Percentiles rank a stretch among this genome's conserved stretches.
Conservation (phyloP, 192 early-diverging fungal species). For the Backusella circina region DNA sequence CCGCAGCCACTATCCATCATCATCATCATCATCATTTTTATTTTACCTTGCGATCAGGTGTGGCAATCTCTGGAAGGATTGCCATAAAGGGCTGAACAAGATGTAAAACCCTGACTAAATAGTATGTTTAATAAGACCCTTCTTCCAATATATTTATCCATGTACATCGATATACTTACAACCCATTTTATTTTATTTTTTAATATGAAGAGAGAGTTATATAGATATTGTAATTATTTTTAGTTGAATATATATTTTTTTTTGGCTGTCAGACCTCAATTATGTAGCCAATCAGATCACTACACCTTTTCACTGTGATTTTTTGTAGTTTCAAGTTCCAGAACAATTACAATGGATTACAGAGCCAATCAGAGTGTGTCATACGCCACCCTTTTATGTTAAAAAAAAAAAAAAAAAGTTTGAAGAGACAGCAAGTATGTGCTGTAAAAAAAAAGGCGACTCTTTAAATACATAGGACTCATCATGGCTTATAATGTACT, state of each 20-base stretch:
- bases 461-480: too few relatives aligned
- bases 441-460: too few relatives aligned
- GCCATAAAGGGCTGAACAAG: constrained; percentile 97
- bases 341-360: neutral
- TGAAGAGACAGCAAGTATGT: too few relatives aligned
- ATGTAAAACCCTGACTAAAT: constrained; percentile 89
- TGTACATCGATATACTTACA: neutral
- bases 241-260: neutral
- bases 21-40: neutral
- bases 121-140: neutral
- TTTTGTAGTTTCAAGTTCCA: neutral
- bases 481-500: too few relatives aligned
- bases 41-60: constrained; percentile 93
- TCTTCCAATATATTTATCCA: neutral
- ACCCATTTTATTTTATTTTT: neutral
- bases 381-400: too few relatives aligned
- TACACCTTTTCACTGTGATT: neutral
- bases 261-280: neutral
- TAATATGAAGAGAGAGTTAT: neutral
- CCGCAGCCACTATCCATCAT: neutral
- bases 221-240: neutral
- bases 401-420: neutral
- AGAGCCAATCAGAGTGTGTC: neutral
- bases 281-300: neutral
- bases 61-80: constrained; percentile 95